Conservation (phyloP, 441 rosid genomes). For the Adansonia madagascariensis region DNA sequence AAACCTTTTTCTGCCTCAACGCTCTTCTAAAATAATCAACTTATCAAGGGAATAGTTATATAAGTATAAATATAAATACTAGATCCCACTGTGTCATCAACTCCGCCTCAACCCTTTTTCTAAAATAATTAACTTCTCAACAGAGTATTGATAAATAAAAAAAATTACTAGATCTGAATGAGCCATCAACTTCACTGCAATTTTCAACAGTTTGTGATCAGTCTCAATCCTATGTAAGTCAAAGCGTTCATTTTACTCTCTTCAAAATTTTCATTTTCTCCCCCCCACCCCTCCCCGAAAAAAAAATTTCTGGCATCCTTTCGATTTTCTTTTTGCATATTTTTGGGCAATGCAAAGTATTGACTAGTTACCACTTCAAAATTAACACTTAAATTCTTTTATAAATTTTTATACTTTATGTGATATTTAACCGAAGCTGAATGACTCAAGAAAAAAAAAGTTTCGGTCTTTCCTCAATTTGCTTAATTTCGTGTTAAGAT, state of each 20-base stretch:
- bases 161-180: too few relatives aligned
- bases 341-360: background rate
- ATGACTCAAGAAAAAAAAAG: background rate
- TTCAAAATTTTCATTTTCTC: background rate
- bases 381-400: background rate
- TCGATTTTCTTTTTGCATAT: background rate
- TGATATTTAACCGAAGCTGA: background rate
- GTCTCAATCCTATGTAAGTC: slow-evolving; percentile 20
- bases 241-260: background rate
- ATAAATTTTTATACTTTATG: background rate
- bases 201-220: background rate
- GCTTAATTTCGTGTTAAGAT: background rate
- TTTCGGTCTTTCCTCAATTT: background rate
- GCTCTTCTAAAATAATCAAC: too few relatives aligned
- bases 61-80: too few relatives aligned
- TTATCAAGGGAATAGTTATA: too few relatives aligned
- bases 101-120: too few relatives aligned
- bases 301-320: background rate
- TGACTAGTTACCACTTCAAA: background rate
- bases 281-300: too few relatives aligned
- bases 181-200: too few relatives aligned
- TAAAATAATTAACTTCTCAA: too few relatives aligned
- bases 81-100: too few relatives aligned
- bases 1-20: too few relatives aligned
- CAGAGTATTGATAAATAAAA: too few relatives aligned